These are phyloP conservation scores for Aspergillus panamensis DNA, from an alignment of 495 filamentous ascomycete species.

Conservation along the genomic window DNA sequence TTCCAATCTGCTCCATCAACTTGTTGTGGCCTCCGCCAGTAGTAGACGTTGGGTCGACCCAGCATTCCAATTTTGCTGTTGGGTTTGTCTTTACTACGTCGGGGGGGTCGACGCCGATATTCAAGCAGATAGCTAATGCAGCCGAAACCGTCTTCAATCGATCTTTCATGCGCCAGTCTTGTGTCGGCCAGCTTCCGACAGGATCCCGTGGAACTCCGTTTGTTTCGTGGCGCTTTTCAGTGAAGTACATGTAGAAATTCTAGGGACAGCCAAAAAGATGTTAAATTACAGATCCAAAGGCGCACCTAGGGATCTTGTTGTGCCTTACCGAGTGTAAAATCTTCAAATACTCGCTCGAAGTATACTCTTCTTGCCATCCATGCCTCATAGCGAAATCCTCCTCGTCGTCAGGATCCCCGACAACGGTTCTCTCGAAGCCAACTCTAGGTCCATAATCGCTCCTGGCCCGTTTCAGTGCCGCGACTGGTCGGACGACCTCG, in stretches of 20 bases:
- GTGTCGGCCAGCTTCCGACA: constrained; percentile 56
- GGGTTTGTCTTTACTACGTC: constrained; percentile 94
- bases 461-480: constrained; percentile 62
- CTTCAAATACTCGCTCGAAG: constrained; percentile 55
- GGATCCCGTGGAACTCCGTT: constrained; percentile 80
- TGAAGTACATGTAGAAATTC: constrained; percentile 97
- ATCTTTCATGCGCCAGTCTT: constrained; percentile 97
- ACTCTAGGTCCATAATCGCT: constrained; percentile 62
- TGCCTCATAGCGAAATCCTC: constrained; percentile 57
- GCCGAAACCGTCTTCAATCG: constrained; percentile 95
- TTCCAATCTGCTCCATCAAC: constrained; percentile 90
- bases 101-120: constrained; percentile 95
- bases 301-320: background rate
- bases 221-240: constrained; percentile 96
- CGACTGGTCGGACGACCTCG: constrained; percentile 44
- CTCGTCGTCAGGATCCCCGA: constrained; percentile 35
- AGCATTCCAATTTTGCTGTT: constrained; percentile 89
- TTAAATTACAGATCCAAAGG: background rate
- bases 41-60: constrained; percentile 85
- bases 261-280: constrained; percentile 16
- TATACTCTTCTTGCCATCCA: constrained; percentile 61
- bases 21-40: constrained; percentile 65
- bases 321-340: constrained; percentile 55
- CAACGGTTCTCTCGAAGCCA: constrained; percentile 30
- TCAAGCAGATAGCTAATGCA: constrained; percentile 88